Evolutionary conservation across 1,284 basidiomycete genomes (phyloP).

Genomic region (Cerioporus squamosus): DNA sequence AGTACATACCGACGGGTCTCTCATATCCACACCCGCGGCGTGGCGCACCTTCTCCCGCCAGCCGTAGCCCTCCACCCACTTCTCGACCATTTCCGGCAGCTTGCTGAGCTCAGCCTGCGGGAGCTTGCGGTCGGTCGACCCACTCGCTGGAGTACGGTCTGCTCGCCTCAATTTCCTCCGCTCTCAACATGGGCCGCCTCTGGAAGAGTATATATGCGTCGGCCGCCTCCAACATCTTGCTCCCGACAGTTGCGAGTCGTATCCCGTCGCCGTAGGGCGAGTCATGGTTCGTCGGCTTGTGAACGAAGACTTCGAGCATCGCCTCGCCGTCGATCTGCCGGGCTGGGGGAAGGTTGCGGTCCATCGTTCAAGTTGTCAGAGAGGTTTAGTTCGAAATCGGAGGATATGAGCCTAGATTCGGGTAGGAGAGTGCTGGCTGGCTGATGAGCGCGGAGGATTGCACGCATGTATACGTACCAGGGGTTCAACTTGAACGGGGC

Average conservation of each 20-base stretch:
- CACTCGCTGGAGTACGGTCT: not conserved
- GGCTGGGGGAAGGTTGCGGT: slow-evolving; percentile 20
- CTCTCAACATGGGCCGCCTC: slow-evolving; percentile 55
- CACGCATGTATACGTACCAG: too few species aligned
- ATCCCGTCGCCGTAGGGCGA: slow-evolving; percentile 58
- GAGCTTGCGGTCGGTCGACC: slow-evolving; percentile 21
- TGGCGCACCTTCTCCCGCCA: slow-evolving; percentile 63
- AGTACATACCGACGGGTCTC: slow-evolving; percentile 54
- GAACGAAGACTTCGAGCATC: slow-evolving; percentile 69
- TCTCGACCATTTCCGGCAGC: slow-evolving; percentile 51
- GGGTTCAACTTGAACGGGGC: too few species aligned
- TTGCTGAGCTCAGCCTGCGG: slow-evolving; percentile 31
- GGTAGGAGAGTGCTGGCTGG: slow-evolving; percentile 33
- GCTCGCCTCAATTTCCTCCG: slow-evolving; percentile 54
- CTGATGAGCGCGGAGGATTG: slow-evolving; percentile 24
- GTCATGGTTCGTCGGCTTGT: slow-evolving; percentile 47
- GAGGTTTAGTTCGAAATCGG: slow-evolving; percentile 25
- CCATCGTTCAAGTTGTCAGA: slow-evolving; percentile 30
- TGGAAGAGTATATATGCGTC: slow-evolving; percentile 56
- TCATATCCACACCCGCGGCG: slow-evolving; percentile 45
- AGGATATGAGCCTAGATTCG: too few species aligned
- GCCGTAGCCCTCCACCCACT: slow-evolving; percentile 62
- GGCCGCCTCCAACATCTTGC: slow-evolving; percentile 51
- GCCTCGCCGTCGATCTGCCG: slow-evolving; percentile 54
- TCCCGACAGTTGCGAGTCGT: slow-evolving; percentile 58